Evolutionary conservation across 1,284 basidiomycete species (phyloP).

Genomic region (Malassezia brasiliensis): DNA sequence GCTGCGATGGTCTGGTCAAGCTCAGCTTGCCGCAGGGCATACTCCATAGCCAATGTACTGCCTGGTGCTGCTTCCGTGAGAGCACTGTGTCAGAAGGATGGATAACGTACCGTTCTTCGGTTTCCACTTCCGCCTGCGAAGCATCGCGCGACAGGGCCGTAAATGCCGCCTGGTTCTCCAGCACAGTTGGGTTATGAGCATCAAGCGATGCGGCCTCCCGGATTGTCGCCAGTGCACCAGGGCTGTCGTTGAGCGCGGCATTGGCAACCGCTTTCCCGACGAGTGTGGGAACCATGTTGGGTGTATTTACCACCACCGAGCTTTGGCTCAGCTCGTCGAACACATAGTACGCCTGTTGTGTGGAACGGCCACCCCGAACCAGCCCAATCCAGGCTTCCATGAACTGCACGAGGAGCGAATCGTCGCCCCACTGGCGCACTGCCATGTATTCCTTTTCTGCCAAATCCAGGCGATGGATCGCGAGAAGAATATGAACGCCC

Average conservation of each 20-base stretch:
- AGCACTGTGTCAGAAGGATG: not conserved
- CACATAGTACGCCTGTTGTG: conserved; percentile 47
- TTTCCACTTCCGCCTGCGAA: not conserved
- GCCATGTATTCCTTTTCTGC: conserved; percentile 41
- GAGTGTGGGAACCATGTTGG: conserved; percentile 24
- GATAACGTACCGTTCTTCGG: not conserved
- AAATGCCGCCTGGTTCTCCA: conserved; percentile 6
- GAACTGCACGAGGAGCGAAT: conserved; percentile 41
- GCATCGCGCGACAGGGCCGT: not conserved
- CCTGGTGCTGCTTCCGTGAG: not conserved
- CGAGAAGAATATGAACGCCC: conserved; percentile 43
- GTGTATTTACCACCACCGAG: conserved; percentile 20
- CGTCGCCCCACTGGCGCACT: conserved; percentile 41
- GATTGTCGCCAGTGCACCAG: conserved; percentile 23
- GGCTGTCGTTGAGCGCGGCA: conserved; percentile 25
- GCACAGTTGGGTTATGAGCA: not conserved
- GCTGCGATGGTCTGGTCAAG: conserved; percentile 10
- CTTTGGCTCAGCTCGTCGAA: conserved; percentile 47
- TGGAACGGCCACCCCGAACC: conserved; percentile 32
- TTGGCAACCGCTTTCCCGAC: conserved; percentile 38
- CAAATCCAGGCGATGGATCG: conserved; percentile 39
- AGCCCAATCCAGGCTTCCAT: conserved; percentile 47
- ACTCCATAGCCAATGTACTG: not conserved
- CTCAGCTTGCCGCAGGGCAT: conserved; percentile 7
- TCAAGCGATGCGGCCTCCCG: conserved; percentile 21